Conservation (phyloP, 2,329 filamentous ascomycete genomes). For the Neonectria hederae region DNA sequence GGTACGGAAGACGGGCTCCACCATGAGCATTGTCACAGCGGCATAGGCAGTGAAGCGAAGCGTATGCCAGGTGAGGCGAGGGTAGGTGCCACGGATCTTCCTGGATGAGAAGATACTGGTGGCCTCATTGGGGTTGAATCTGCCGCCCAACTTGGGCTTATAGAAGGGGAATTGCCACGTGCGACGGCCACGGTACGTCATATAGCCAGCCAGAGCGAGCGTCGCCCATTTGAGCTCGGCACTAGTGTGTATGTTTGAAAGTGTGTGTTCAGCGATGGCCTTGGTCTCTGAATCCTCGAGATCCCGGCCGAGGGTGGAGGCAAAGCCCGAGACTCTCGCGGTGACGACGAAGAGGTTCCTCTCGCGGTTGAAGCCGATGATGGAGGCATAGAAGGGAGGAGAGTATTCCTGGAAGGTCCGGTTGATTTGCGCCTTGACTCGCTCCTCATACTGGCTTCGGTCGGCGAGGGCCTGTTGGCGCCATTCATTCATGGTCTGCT, state of each 20-base stretch:
- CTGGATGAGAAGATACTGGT: conserved; percentile 41
- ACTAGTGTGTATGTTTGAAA: conserved; percentile 46
- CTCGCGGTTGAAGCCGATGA: conserved; percentile 42
- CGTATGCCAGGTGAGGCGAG: conserved; percentile 38
- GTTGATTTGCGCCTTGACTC: conserved; percentile 45
- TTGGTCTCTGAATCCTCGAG: conserved; percentile 50
- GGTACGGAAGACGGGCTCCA: conserved; percentile 39
- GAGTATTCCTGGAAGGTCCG: conserved; percentile 46
- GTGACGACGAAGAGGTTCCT: conserved; percentile 44
- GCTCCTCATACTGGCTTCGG: conserved; percentile 44
- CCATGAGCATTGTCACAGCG: conserved; percentile 40
- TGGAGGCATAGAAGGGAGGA: conserved; percentile 45
- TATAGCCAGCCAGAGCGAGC: conserved; percentile 38
- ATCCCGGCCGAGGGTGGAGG: conserved; percentile 43
- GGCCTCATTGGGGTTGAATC: conserved; percentile 42
- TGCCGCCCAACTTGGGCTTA: conserved; percentile 39
- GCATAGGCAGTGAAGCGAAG: conserved; percentile 41
- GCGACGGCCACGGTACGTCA: conserved; percentile 41
- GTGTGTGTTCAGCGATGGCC: conserved; percentile 47
- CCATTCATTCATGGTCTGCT: conserved; percentile 45
- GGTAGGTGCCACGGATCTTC: conserved; percentile 39
- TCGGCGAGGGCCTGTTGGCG: conserved; percentile 42
- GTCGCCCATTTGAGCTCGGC: conserved; percentile 43
- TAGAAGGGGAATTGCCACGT: conserved; percentile 45
- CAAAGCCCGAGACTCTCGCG: conserved; percentile 41